These are phyloP conservation scores for Solanum hybrid DNA, from an alignment of 305 asterid species.

Conservation along the genomic window DNA sequence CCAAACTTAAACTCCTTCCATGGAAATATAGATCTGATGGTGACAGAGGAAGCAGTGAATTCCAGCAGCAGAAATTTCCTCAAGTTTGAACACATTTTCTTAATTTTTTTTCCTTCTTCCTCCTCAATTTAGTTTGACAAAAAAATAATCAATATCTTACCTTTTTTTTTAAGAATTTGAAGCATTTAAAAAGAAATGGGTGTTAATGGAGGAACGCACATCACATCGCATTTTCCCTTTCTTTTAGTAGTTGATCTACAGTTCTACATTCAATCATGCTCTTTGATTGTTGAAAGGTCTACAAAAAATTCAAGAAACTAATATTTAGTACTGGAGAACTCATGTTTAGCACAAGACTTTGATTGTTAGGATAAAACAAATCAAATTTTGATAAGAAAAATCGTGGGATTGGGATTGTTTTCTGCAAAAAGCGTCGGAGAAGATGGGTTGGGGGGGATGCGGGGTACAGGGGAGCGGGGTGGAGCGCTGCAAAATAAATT, in stretches of 20 bases:
- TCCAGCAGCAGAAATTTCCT: not conserved
- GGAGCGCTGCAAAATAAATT: too few species aligned
- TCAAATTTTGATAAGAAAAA: too few species aligned
- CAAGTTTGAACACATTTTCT: not conserved
- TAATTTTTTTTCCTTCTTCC: not conserved
- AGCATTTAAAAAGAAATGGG: not conserved
- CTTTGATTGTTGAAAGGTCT: not conserved
- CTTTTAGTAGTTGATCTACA: not conserved
- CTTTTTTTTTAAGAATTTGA: not conserved
- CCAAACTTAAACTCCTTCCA: too few species aligned
- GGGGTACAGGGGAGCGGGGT: too few species aligned
- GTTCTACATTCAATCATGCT: not conserved
- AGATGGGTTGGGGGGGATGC: too few species aligned
- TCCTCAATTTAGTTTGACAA: not conserved
- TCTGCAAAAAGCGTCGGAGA: too few species aligned
- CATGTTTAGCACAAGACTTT: too few species aligned
- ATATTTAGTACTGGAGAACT: too few species aligned
- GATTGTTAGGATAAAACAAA: too few species aligned
- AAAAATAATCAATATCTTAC: too few species aligned
- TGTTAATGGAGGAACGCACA: not conserved
- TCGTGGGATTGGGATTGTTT: too few species aligned
- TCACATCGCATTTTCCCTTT: not conserved
- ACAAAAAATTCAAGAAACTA: not conserved
- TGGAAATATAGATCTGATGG: too few species aligned
- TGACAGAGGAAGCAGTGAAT: not conserved